Evolutionary conservation across 208 protist species (phyloP), one percentile per base, ranked within the genome.

Genomic region (Crithidia thermophila): DNA sequence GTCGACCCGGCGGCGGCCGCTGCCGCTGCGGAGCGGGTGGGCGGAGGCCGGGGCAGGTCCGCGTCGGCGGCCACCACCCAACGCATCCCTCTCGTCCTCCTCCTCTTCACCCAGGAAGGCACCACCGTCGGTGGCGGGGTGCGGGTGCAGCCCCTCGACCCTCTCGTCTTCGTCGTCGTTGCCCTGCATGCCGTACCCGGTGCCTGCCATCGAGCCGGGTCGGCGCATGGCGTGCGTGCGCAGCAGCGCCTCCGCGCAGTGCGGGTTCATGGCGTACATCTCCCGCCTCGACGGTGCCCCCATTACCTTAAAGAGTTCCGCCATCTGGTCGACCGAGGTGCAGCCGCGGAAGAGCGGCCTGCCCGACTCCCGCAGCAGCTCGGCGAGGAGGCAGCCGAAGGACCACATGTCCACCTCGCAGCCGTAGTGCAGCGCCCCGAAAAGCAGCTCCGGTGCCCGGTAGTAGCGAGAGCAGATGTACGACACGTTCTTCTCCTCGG

Each of bases 211-310:
- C 27, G 31, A 40, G 50, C n/a, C 21, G 13, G 28, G 30, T 23
- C 63, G 61, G 42, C 77, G 71, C 31, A 75, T 69, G n/a, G 65
- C 67, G 30, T 52, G 69, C 3, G 65, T 79, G 25, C 53, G 58
- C 57, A 78, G 58, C 61, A 94, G 67, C 7, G 88, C 84, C 61
- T 93, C 89, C 1, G 99, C 88, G 37, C 91, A 80, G 55, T 99
- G 88, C 37, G 94, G 91, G 78, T 99, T 99, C 84, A 99, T 99
- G n/a, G 95, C 89, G 23, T 97, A 72, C 87, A 99, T 98, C 34
- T 91, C 88, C 42, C 88, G 90, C 37, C 91, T 70, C 23, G 98
- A 95, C 47, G 85, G 88, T 10, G 96, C 97, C 31, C 98, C 97
- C 56, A 99, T 82, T 42, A 95, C 83, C 61, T 97, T 95, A 74